Evolutionary conservation across 2,329 filamentous ascomycete species (phyloP).

Genomic region (Colletotrichum caudatum): DNA sequence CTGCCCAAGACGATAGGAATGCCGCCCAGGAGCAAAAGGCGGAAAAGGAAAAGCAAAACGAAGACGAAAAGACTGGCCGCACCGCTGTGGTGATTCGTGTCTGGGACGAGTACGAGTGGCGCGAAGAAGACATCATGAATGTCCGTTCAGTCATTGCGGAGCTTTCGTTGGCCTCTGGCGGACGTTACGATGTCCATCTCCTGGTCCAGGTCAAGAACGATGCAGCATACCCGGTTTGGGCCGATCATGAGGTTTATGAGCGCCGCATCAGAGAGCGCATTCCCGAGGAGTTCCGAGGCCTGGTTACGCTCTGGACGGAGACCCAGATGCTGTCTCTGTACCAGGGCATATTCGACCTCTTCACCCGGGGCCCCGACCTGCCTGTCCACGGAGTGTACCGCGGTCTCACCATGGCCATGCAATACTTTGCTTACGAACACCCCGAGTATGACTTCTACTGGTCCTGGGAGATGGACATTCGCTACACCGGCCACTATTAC

Average conservation of each 20-base stretch:
- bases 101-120: conserved; percentile 85
- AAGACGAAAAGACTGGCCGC: conserved; percentile 59
- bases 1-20: conserved; percentile 8
- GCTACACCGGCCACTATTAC: conserved; percentile 90
- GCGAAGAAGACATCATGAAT: conserved; percentile 83
- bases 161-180: conserved; percentile 82
- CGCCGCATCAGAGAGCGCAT: conserved; percentile 75
- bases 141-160: conserved; percentile 88
- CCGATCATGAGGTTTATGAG: conserved; percentile 76
- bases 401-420: conserved; percentile 92
- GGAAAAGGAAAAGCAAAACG: conserved; percentile 43
- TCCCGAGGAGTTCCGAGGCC: conserved; percentile 86
- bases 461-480: conserved; percentile 96
- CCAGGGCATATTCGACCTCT: conserved; percentile 85
- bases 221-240: conserved; percentile 80
- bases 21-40: conserved; percentile 43
- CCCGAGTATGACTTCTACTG: conserved; percentile 92
- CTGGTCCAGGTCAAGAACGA: conserved; percentile 87
- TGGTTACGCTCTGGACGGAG: conserved; percentile 94
- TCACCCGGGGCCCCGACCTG: conserved; percentile 72
- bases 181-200: conserved; percentile 88
- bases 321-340: conserved; percentile 93
- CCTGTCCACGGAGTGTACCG: conserved; percentile 94
- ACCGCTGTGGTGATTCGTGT: conserved; percentile 86
- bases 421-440: conserved; percentile 90